Evolutionary conservation across 768 basidiomycete genomes (phyloP), one percentile per base, ranked within the genome.

Genomic region (Rhizopogon sp.): DNA sequence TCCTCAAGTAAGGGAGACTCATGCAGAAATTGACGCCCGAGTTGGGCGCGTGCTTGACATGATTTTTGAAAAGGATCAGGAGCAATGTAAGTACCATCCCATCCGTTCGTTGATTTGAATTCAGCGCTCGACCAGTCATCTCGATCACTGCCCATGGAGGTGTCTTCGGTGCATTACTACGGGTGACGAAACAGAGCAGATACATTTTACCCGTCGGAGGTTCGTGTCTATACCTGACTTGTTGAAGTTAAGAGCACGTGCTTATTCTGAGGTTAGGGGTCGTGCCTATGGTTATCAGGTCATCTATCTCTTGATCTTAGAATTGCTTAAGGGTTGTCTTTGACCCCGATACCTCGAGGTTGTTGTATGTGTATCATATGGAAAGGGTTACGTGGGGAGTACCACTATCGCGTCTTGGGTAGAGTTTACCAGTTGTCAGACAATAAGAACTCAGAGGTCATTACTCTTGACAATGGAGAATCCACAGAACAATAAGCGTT

Each of bases 141-240:
- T 83, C 85, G 4, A 77, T 88, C 55, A 86, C 85, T 1, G 79
- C 82, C 1, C 88, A 90, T 62, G 75, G 80, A 16, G 84, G 80
- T 0, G 78, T 84, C 56, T 84, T 85, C 42, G 75, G 77, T 43
- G 81, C 77, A 1, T 79, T 87, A 49, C 59, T 87, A 59, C 69
- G 64, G 3, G 75, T 75, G 0, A 66, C 82, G 29, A 79, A 73
- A 4, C 76, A 83, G n/a, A 62, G 64, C 2, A 55, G 51, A 8
- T 83, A 79, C 64, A 46, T 60, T 5, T 66, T 88, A 20, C 78
- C 81, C 1, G 87, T 85, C 5, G 87, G 88, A 74, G 88, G 88
- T 80, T 45, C 60, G 78, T 67, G 29, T 9, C 39, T 28, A n/a
- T 29, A 6, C 20, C 13, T 29, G 17, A 11, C 14, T 5, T 7